Conservation (phyloP, 768 basidiomycete species). For the Mycena kentingensis region DNA sequence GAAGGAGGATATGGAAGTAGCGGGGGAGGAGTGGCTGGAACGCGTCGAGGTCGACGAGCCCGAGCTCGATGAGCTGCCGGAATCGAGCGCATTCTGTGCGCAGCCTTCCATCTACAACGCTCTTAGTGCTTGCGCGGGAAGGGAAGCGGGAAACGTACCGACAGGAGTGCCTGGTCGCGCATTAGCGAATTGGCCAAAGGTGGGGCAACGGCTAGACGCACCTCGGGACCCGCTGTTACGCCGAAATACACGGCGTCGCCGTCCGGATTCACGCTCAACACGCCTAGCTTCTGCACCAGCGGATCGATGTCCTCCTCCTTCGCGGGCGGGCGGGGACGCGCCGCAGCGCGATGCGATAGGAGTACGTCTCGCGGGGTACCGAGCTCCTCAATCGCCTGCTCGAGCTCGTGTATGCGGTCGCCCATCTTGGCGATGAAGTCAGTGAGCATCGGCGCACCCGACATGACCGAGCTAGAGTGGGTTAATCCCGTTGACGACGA, state of each 20-base stretch:
- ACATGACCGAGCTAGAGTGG: neutral
- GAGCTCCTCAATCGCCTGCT: neutral
- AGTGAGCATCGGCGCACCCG: neutral
- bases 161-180: neutral
- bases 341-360: neutral
- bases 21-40: no score
- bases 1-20: no score
- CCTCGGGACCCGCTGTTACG: neutral
- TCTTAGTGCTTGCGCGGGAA: neutral
- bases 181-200: neutral
- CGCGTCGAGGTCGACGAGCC: neutral
- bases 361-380: neutral
- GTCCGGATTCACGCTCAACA: neutral
- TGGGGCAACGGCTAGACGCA: neutral
- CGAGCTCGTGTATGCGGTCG: neutral
- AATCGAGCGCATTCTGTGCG: neutral
- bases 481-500: neutral
- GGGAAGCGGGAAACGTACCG: neutral
- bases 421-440: neutral
- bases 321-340: neutral
- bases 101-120: neutral
- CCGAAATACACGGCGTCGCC: neutral
- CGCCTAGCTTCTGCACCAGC: neutral
- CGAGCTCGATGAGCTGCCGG: neutral
- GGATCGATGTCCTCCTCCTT: neutral